Base-by-base conservation (phyloP, 2,329 filamentous ascomycete genomes). In the Graphiopsis chlorocephala region DNA sequence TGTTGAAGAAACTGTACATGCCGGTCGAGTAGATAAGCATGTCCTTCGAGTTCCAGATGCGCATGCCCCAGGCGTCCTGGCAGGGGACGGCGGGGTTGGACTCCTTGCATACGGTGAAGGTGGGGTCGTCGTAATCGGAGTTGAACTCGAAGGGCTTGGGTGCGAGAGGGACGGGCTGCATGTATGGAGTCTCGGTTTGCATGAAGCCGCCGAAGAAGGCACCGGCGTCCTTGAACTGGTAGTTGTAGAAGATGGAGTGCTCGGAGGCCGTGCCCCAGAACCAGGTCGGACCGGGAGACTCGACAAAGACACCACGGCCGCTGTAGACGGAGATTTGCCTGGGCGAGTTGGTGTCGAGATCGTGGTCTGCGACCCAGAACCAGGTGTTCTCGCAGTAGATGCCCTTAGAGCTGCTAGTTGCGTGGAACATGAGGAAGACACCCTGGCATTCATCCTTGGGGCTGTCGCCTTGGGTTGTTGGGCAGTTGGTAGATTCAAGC, bases 381-480 rank as follows among this genome's bases (percentile, higher is more conserved):
- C 82, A 85, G 65, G 79, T 77, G 66, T 84, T 85, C 70, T 87
- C 84, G 55, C 86, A 78, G 68, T 86, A 86, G 8, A 96, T 85
- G 72, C 92, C 93, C 67, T 93, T 91, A 56, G 80, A 80, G 1
- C 81, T 81, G 0, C 80, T 79, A 0, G 80, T 80, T 11, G 86
- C 74, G 68, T 87, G 84, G 33, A 87, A 72, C 61, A 84, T 73
- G 50, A 77, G 65, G 68, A 75, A 77, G 5, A 73, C 77, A 10
- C 73, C 75, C 17, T 72, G 67, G 65, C 76, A 78, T 14, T 92
- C 92, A 76, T 91, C 96, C 85, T 90, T 97, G 73, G 97, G 87
- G 75, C 89, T 89, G 76, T 91, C 89, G 91, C 92, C 96, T 55
- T 84, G 88, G 80, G 96, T 96, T 69, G 62, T 67, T 55, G 56